Percentiles rank a stretch among this genome's conserved stretches.
Conservation (phyloP, 208 protist genomes). For the Balamuthia mandrillaris region DNA sequence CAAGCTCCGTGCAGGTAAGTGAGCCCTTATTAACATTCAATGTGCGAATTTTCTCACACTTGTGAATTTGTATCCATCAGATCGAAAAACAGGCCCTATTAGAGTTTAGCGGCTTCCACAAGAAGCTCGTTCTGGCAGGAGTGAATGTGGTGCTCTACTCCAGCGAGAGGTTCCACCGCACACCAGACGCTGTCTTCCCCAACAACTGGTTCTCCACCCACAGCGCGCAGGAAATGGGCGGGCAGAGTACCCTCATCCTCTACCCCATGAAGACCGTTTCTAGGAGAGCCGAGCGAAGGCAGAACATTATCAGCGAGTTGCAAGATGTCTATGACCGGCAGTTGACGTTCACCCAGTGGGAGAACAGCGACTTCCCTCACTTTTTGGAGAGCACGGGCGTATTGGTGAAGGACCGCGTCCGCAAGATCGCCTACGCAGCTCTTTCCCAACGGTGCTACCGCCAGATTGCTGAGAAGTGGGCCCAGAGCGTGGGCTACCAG, state of each 20-base stretch:
- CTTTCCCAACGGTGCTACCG: slow-evolving; percentile 30
- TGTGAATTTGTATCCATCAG: not conserved
- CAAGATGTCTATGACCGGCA: slow-evolving; percentile 51
- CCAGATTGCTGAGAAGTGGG: slow-evolving; percentile 44
- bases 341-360: slow-evolving; percentile 51
- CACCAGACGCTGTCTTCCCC: slow-evolving; percentile 59
- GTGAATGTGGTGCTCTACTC: slow-evolving; percentile 37
- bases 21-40: not conserved
- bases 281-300: slow-evolving; percentile 19
- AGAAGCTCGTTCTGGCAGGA: not conserved
- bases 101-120: slow-evolving; percentile 21
- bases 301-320: slow-evolving; percentile 40
- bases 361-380: slow-evolving; percentile 40
- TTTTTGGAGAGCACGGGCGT: slow-evolving; percentile 48
- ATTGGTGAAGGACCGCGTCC: not conserved
- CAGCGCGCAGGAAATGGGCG: not conserved
- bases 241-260: slow-evolving; percentile 23
- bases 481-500: slow-evolving; percentile 42
- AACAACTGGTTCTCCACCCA: slow-evolving; percentile 70
- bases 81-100: not conserved
- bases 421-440: slow-evolving; percentile 37
- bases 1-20: not conserved
- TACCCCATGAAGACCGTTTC: slow-evolving; percentile 64
- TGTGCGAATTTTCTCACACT: not conserved
- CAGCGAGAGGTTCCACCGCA: not conserved